Evolutionary conservation across 2,329 filamentous ascomycete species (phyloP), one percentile per base, ranked within the genome.

Genomic region (Ophiosphaerella korrae): DNA sequence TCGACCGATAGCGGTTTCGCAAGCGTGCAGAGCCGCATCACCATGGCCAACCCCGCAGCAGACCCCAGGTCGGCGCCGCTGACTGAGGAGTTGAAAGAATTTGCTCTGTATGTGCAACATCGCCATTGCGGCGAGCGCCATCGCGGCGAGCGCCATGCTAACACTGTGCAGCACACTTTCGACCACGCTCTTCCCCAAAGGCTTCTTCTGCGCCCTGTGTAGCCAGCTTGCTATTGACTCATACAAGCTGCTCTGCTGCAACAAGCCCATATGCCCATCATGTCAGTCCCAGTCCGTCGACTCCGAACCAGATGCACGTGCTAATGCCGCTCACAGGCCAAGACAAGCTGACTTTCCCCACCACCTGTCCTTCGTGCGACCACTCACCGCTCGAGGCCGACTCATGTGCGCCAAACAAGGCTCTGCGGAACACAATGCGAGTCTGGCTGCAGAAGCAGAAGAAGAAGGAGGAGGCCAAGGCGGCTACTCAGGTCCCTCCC

Each of bases 361-460:
- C 85, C 7, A 87, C 86, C 38, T 99, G 94, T 67, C 93, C 94
- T 2, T 89, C 96, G 52, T 99, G 94, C 82, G 89, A 92, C 58
- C 94, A 99, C 72, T 88, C 86, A 18, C 94, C 94, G 0, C 83
- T 99, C 52, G 90, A 91, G 24, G 84, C 88, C 40, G 89, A 90
- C 53, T 88, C 94, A 60, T 96, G 92, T 79, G 92, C 89, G 55
- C 86, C 90, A 1, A 90, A 96, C 74, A 97, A 96, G 72, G 86
- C 88, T 24, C 80, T 97, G n/a, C 88, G 94, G 60, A 94, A 90
- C 23, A 99, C 94, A 1, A 88, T 97, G 60, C 89, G 90, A 62
- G 90, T 94, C 11, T 99, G 96, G 68, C 77, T 99, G 42, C 89
- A 92, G 66, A 96, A 96, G 74, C 96, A 95, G 81, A 96, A 95